phyloP scores from a whole-genome alignment of 805 yeast species.

The Lachancea thermotolerans region DNA sequence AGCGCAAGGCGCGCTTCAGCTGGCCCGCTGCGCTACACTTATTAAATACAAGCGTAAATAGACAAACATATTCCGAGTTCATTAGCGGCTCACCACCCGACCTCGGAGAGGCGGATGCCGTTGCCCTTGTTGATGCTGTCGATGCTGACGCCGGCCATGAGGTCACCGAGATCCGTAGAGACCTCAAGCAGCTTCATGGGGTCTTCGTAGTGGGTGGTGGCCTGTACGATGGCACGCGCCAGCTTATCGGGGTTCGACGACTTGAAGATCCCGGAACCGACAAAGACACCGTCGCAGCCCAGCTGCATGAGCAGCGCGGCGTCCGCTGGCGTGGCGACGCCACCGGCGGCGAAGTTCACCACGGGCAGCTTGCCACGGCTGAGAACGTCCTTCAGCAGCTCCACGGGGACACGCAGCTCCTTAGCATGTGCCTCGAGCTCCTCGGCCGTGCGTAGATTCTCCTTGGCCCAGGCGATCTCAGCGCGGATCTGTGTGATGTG shows the following conservation, averaged over 20 bases:
- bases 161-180: conserved; percentile 65
- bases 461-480: conserved; percentile 38
- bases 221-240: conserved; percentile 74
- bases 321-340: conserved; percentile 82
- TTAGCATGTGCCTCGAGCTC: conserved; percentile 47
- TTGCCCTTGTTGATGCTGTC: conserved; percentile 38
- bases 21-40: too few species aligned
- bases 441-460: conserved; percentile 36
- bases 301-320: conserved; percentile 79
- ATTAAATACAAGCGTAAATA: too few species aligned
- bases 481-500: conserved; percentile 58
- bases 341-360: conserved; percentile 84
- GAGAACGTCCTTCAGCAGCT: conserved; percentile 38
- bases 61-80: too few species aligned
- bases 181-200: conserved; percentile 53
- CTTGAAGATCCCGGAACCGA: conserved; percentile 74
- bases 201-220: conserved; percentile 64
- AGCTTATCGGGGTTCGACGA: conserved; percentile 64
- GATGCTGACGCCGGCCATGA: conserved; percentile 68
- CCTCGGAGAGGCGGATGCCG: conserved; percentile 34
- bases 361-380: conserved; percentile 63
- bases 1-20: too few species aligned
- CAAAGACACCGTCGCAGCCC: conserved; percentile 76
- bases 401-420: conserved; percentile 52
- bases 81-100: conserved; percentile 41